phyloP scores from a whole-genome alignment of 495 filamentous ascomycete species.

The Xylaria acuta region DNA sequence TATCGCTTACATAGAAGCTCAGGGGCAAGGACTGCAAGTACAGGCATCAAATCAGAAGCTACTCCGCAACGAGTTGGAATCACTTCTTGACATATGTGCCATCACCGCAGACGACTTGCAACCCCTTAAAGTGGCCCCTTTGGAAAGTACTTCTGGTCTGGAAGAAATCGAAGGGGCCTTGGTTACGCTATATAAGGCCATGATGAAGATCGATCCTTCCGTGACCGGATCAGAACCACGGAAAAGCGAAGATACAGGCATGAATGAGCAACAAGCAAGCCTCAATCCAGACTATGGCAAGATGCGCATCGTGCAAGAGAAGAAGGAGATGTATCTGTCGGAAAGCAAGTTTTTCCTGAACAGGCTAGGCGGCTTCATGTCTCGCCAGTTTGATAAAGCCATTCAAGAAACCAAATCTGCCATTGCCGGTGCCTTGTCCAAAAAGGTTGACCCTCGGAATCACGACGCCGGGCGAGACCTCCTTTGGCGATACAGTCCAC shows the following conservation, averaged over 20 bases:
- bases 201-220: constrained; percentile 89
- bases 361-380: constrained; percentile 79
- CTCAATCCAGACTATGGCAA: constrained; percentile 83
- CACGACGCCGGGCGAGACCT: constrained; percentile 58
- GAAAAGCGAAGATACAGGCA: constrained; percentile 52
- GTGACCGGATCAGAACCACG: constrained; percentile 63
- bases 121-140: constrained; percentile 72
- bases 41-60: constrained; percentile 97
- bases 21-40: constrained; percentile 94
- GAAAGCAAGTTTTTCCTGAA: constrained; percentile 76
- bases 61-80: constrained; percentile 83
- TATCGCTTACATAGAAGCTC: constrained; percentile 95
- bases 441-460: constrained; percentile 60
- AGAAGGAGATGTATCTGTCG: constrained; percentile 82
- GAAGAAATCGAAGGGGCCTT: constrained; percentile 77
- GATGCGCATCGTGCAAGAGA: constrained; percentile 92
- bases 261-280: constrained; percentile 57
- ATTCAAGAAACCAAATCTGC: constrained; percentile 68
- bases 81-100: constrained; percentile 82
- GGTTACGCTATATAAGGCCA: constrained; percentile 88
- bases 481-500: constrained; percentile 83
- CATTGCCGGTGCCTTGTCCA: constrained; percentile 57
- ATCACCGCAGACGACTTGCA: constrained; percentile 78
- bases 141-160: constrained; percentile 73
- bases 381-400: constrained; percentile 76